These are phyloP conservation scores for Aspergillus aculeatus DNA, from an alignment of 2,329 filamentous ascomycete species.

Conservation along the genomic window DNA sequence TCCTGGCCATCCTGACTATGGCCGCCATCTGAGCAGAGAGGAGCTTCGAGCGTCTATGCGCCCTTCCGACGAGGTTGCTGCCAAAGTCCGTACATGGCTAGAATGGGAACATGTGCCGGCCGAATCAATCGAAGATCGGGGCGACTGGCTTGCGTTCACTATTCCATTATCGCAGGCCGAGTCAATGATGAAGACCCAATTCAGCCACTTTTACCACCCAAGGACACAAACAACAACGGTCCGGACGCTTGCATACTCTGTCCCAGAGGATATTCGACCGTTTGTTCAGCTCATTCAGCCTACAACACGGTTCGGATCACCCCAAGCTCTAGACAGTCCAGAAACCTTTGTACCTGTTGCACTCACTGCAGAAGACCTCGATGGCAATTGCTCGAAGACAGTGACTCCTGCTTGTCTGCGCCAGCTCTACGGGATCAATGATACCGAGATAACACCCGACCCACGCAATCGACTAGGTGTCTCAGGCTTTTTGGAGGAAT, in stretches of 20 bases:
- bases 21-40: constrained; percentile 61
- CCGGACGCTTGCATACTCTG: constrained; percentile 60
- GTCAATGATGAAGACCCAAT: constrained; percentile 56
- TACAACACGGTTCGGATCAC: constrained; percentile 61
- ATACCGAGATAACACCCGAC: constrained; percentile 30
- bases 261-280: constrained; percentile 55
- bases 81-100: constrained; percentile 58
- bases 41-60: constrained; percentile 57
- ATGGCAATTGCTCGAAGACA: constrained; percentile 38
- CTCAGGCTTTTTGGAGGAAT: constrained; percentile 52
- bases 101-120: constrained; percentile 48
- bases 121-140: constrained; percentile 49
- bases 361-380: constrained; percentile 20
- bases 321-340: constrained; percentile 43
- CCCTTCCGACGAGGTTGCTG: constrained; percentile 50
- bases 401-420: constrained; percentile 53
- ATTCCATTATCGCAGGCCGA: constrained; percentile 47
- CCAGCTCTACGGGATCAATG: constrained; percentile 49
- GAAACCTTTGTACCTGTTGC: constrained; percentile 23
- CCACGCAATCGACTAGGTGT: constrained; percentile 45
- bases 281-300: constrained; percentile 65
- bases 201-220: constrained; percentile 55
- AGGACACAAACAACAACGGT: constrained; percentile 47
- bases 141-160: constrained; percentile 62
- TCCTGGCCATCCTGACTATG: constrained; percentile 59